Evolutionary conservation across 163 green algal genomes (phyloP).

Genomic region (Scenedesmus sp.): DNA sequence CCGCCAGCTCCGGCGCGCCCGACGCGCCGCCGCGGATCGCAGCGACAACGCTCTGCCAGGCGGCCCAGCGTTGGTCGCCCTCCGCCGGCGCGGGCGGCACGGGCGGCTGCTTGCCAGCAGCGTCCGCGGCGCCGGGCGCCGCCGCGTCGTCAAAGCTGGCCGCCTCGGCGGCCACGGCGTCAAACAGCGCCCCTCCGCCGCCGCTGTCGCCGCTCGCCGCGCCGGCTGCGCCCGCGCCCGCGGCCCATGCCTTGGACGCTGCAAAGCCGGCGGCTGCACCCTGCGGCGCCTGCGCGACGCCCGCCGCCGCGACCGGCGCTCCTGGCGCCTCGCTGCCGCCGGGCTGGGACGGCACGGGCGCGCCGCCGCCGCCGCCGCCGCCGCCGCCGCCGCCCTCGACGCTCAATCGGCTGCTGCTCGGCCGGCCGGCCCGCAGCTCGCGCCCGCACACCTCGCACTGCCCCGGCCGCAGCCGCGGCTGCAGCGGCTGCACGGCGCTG

Average conservation of each 20-base stretch:
- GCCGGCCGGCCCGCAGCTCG: too few species aligned
- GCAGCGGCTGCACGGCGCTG: conserved; percentile 9
- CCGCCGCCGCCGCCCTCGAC: background rate
- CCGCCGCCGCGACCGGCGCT: background rate
- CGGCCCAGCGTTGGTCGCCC: conserved; percentile 2
- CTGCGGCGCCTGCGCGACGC: background rate
- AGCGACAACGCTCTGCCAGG: conserved; percentile 15
- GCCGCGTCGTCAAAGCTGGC: conserved; percentile 22
- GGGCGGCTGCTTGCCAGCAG: conserved; percentile 14
- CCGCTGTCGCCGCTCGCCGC: too few species aligned
- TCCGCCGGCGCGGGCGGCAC: too few species aligned
- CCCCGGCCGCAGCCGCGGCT: too few species aligned
- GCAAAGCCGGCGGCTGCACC: background rate
- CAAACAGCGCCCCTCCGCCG: background rate
- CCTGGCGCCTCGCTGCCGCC: conserved; percentile 3
- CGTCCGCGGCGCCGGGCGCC: background rate
- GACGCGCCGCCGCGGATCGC: background rate
- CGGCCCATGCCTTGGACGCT: conserved; percentile 3
- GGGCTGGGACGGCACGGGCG: background rate
- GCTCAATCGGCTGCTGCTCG: background rate
- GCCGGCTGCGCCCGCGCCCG: background rate
- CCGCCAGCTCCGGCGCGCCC: background rate
- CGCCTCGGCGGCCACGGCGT: conserved; percentile 11
- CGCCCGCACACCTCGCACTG: too few species aligned
- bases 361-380: conserved; percentile 9